phyloP scores from a whole-genome alignment of 2,329 filamentous ascomycete species.

The Dryadomyces quercus-mongolicae region DNA sequence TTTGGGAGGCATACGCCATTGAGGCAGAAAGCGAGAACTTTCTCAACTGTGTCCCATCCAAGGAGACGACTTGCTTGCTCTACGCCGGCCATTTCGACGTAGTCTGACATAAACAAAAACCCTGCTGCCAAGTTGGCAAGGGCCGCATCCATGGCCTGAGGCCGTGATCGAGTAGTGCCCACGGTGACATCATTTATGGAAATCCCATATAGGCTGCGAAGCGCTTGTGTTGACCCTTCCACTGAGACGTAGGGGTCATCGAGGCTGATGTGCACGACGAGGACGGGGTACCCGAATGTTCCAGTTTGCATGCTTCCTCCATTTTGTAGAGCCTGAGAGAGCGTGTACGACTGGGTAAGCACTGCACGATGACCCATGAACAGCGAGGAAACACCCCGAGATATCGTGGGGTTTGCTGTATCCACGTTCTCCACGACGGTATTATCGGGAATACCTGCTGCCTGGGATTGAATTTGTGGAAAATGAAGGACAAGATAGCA shows the following conservation, averaged over 20 bases:
- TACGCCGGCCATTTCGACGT: conserved; percentile 6
- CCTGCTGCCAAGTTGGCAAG: conserved; percentile 10
- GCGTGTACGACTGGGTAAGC: conserved; percentile 11
- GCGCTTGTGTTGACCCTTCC: conserved; percentile 6
- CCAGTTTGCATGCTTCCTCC: conserved; percentile 4
- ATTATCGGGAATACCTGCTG: neutral
- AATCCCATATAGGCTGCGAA: conserved; percentile 13
- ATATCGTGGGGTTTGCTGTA: neutral
- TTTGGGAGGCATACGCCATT: conserved; percentile 17
- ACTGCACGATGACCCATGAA: conserved; percentile 13
- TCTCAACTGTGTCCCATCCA: conserved; percentile 12
- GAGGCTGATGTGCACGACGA: conserved; percentile 3
- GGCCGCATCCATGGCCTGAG: conserved; percentile 6
- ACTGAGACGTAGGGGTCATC: conserved; percentile 9
- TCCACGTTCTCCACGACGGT: neutral
- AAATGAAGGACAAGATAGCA: conserved; percentile 10
- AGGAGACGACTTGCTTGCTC: conserved; percentile 8
- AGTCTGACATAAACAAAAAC: conserved; percentile 10
- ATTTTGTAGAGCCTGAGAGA: conserved; percentile 8
- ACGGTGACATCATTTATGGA: conserved; percentile 3
- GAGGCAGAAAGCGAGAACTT: conserved; percentile 10
- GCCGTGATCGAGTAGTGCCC: neutral
- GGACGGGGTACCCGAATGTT: conserved; percentile 7
- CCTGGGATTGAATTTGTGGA: neutral
- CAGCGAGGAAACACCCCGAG: neutral